phyloP scores from a whole-genome alignment of 2,329 filamentous ascomycete species.

The Trichoderma brevicompactum region DNA sequence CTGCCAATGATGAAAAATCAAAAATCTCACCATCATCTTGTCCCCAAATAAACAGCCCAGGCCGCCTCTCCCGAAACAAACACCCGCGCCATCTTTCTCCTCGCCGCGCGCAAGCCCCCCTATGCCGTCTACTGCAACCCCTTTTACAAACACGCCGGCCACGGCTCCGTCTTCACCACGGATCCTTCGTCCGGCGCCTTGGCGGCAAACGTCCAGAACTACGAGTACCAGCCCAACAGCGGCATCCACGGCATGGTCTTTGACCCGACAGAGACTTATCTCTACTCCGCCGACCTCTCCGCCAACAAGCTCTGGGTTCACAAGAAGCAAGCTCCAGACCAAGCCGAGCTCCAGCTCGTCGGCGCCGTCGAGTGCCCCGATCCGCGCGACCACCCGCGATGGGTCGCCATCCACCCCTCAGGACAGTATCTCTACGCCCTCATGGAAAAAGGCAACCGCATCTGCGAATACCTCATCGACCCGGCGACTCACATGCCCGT shows the following conservation, averaged over 20 bases:
- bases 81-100: constrained; percentile 86
- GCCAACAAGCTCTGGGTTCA: constrained; percentile 86
- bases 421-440: constrained; percentile 82
- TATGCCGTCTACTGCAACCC: constrained; percentile 88
- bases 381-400: constrained; percentile 77
- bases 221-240: constrained; percentile 69
- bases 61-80: constrained; percentile 73
- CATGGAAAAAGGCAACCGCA: constrained; percentile 86
- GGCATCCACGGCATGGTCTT: constrained; percentile 86
- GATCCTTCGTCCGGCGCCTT: constrained; percentile 59
- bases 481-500: constrained; percentile 72
- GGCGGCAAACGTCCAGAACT: constrained; percentile 70
- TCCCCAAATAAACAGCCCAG: constrained; percentile 55
- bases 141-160: constrained; percentile 84
- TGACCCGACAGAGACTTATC: constrained; percentile 71
- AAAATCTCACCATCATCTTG: not conserved
- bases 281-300: constrained; percentile 78
- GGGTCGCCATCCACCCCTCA: constrained; percentile 81
- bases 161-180: constrained; percentile 75
- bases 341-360: constrained; percentile 63
- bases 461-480: constrained; percentile 83
- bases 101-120: constrained; percentile 76
- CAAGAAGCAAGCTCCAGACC: constrained; percentile 55
- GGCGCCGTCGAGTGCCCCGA: constrained; percentile 74
- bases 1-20: not conserved